A percentile compares a stretch with the other conserved stretches of the same genome.
Evolutionary conservation across 495 filamentous ascomycete genomes (phyloP).

Genomic region (Lasiosphaeria ovina): DNA sequence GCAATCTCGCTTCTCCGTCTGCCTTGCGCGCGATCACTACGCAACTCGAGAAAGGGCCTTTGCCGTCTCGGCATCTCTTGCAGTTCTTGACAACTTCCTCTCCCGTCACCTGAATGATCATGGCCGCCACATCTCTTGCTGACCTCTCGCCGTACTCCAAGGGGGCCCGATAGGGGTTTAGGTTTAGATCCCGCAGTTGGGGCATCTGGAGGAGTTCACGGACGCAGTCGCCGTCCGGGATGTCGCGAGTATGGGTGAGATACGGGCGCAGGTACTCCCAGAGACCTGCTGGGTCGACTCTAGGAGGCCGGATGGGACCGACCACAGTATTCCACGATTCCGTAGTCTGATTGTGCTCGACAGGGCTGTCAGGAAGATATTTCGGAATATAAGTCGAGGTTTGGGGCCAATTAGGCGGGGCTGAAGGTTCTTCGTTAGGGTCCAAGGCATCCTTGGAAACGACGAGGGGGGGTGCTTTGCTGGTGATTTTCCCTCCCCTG

Average conservation of each 20-base stretch:
- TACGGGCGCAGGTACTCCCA: slow-evolving; percentile 12
- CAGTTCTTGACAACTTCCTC: slow-evolving; percentile 14
- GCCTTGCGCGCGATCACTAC: slow-evolving; percentile 12
- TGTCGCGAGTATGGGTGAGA: background rate
- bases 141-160: slow-evolving; percentile 16
- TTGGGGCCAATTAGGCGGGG: background rate
- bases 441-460: slow-evolving; percentile 5
- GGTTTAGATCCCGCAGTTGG: slow-evolving; percentile 16
- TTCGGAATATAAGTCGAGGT: too few relatives aligned
- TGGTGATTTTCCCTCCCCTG: slow-evolving; percentile 13
- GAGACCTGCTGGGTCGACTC: slow-evolving; percentile 3
- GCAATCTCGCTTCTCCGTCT: slow-evolving; percentile 6
- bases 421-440: background rate
- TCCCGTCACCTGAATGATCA: slow-evolving; percentile 32
- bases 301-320: background rate
- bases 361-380: too few relatives aligned
- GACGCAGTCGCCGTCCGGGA: slow-evolving; percentile 8
- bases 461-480: slow-evolving; percentile 16
- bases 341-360: background rate
- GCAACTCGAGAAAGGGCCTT: slow-evolving; percentile 16
- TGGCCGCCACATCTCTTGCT: slow-evolving; percentile 24
- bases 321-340: background rate
- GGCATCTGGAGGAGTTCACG: slow-evolving; percentile 16
- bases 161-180: slow-evolving; percentile 8
- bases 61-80: slow-evolving; percentile 14